A percentile compares a stretch with the other conserved stretches of the same genome.
These are phyloP conservation scores for Salix koriyanagi DNA, from an alignment of 345 rosid genomes.

Conservation along the genomic window DNA sequence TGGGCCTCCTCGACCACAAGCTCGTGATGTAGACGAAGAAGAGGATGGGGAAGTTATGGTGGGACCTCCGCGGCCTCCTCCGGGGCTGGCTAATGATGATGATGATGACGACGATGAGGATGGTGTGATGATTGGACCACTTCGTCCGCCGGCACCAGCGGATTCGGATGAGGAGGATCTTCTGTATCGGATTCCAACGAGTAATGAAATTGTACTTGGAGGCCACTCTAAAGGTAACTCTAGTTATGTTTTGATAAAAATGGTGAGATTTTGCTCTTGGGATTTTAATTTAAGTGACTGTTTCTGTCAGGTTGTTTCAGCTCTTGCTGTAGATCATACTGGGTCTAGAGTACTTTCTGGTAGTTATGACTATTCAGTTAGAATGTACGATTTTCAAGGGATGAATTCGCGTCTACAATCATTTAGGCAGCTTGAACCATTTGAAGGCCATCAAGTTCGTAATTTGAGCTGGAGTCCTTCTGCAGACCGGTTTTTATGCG, in stretches of 20 bases:
- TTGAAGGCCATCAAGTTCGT: conserved; percentile 94
- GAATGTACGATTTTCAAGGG: conserved; percentile 97
- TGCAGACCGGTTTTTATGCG: conserved; percentile 77
- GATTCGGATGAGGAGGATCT: conserved; percentile 55
- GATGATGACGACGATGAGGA: conserved; percentile 18
- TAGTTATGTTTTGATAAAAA: neutral
- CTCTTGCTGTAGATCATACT: conserved; percentile 75
- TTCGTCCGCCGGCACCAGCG: conserved; percentile 16
- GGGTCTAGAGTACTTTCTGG: conserved; percentile 97
- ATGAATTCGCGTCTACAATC: conserved; percentile 87
- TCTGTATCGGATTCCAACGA: conserved; percentile 59
- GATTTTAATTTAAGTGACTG: neutral
- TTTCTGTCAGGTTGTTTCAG: conserved; percentile 64
- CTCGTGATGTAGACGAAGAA: conserved; percentile 7
- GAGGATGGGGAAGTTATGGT: conserved; percentile 32
- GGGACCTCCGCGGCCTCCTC: conserved; percentile 52
- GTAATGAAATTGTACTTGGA: conserved; percentile 86
- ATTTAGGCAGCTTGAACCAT: conserved; percentile 90
- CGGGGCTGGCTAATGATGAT: conserved; percentile 14
- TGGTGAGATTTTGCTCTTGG: neutral
- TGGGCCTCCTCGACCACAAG: conserved; percentile 27
- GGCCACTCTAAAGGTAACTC: conserved; percentile 76
- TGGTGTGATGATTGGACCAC: conserved; percentile 27
- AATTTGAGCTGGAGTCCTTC: conserved; percentile 93
- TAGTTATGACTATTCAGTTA: conserved; percentile 82